Evolutionary conservation across 1,284 basidiomycete genomes (phyloP), one percentile per base, ranked within the genome.

Genomic region (Leccinum subrobustum): DNA sequence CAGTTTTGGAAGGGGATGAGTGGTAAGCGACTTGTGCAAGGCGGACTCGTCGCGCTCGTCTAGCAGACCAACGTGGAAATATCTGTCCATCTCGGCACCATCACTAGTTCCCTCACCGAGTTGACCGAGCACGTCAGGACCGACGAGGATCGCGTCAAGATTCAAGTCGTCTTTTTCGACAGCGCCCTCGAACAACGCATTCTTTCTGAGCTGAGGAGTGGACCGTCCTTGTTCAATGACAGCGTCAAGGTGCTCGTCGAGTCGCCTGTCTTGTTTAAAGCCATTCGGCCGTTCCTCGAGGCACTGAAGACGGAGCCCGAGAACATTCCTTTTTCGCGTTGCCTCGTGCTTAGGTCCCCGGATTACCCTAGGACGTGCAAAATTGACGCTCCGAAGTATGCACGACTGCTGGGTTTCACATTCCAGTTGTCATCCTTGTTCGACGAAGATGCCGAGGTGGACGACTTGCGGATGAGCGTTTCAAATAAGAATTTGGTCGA

Each of bases 211-310:
- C 63, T 83, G 20, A 68, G 66, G 51, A 65, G 58, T 12, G 55
- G 62, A 3, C 58, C 58, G 42, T 58, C 60, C 50, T 20, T 35
- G 25, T 44, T 37, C 0, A 56, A 48, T 2, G 47, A 65, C 3
- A 64, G 62, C 2, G 58, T 68, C 56, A 67, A 66, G 52, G 52
- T 86, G 3, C 73, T 87, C 8, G 71, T 88, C n/a, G 87, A 89
- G 63, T 77, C 80, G 0, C 78, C 83, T 0, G 80, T 88, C 47
- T 78, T 89, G 77, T 87, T 81, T 58, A 85, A 86, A 60, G 74
- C 84, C 0, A 80, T 86, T 35, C 77, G 83, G 3, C 87, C 88
- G 0, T 88, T 88, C 71, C 75, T 89, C 8, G 78, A 85, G 54
- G 79, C 82, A 0, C 74, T 89, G 14, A 73, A 74, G 56, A 70